These are phyloP conservation scores for Phytophthora hybrid DNA, from an alignment of 352 stramenopile genomes.

Conservation along the genomic window DNA sequence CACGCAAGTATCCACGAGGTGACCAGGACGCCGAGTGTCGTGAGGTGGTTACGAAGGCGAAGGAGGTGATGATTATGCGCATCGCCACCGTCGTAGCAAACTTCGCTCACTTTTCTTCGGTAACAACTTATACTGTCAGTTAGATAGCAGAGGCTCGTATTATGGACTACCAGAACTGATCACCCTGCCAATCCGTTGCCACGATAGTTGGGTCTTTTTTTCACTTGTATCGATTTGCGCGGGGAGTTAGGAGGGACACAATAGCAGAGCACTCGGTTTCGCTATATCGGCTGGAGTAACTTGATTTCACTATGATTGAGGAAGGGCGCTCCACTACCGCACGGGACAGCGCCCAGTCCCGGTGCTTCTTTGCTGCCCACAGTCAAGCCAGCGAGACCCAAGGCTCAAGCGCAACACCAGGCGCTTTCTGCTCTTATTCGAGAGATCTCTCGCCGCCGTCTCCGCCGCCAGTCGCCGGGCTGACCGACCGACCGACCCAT, in stretches of 20 bases:
- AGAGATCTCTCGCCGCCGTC: slow-evolving; percentile 8
- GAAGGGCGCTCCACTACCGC: neutral
- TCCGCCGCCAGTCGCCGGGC: neutral
- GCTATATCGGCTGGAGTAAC: neutral
- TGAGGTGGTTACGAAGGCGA: no score
- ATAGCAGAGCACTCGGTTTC: neutral
- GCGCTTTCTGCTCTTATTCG: slow-evolving; percentile 30
- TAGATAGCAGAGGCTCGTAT: neutral
- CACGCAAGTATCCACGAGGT: no score
- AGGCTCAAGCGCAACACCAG: slow-evolving; percentile 1
- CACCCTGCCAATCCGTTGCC: neutral
- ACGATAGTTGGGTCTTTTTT: slow-evolving; percentile 3
- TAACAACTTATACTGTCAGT: slow-evolving; percentile 1
- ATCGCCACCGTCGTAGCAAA: neutral
- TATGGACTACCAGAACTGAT: slow-evolving; percentile 1
- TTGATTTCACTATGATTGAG: neutral
- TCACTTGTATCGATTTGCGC: slow-evolving; percentile 2
- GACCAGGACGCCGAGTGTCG: no score
- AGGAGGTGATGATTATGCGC: neutral
- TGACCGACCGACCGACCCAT: no score
- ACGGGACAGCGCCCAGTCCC: neutral
- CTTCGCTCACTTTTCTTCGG: neutral
- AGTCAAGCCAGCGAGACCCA: slow-evolving; percentile 33
- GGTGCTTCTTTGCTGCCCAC: neutral
- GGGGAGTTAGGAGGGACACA: neutral